Base-by-base conservation (phyloP, 192 early-diverging fungal species). In the Coemansia sp. region DNA sequence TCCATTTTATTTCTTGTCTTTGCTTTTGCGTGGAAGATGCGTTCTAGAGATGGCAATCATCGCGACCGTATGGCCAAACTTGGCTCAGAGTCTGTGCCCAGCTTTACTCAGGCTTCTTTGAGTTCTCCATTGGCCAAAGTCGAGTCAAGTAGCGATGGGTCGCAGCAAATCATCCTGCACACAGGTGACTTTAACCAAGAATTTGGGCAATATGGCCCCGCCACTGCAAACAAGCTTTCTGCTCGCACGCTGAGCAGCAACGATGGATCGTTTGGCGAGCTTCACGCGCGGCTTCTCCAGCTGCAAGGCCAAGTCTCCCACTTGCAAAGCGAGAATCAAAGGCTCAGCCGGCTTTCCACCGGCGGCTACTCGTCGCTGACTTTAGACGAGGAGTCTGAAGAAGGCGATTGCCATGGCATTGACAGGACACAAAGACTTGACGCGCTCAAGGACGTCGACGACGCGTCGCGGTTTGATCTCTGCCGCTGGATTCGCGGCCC, bases 401-500 rank as follows among this genome's bases (percentile, higher is more conserved):
- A 15, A 17, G 48, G 29, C 12, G 10, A 26, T 27, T n/a, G 7
- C 12, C 14, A 10, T n/a, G 48, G 29, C 11, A 14, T 52, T 11
- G 32, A 35, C 10, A 8, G 15, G 9, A 19, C 8, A 12, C 50
- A 53, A 29, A 43, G 1, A 8, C 7, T 9, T 10, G 41, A 43
- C 4, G 19, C 9, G 10, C 41, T 43, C 29, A 27, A 37, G 39
- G 40, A 15, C 8, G 48, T 1, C 19, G 17, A 22, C n/a, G 48
- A 48, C 4, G 21, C 42, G 22, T 43, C 50, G 59, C 66, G 40
- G 14, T 53, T 68, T 32, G 69, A 77, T 43, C 37, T 77, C 18
- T 71, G 75, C 32, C 36, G 60, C 29, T 68, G 68, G 75, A 58
- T 68, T 29, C 65, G 68, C 10, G 55, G 46, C 46, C 46, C 60